These are phyloP conservation scores for Lodderomyces oxycetoniae DNA, from an alignment of 1,139 yeast species.

Conservation along the genomic window DNA sequence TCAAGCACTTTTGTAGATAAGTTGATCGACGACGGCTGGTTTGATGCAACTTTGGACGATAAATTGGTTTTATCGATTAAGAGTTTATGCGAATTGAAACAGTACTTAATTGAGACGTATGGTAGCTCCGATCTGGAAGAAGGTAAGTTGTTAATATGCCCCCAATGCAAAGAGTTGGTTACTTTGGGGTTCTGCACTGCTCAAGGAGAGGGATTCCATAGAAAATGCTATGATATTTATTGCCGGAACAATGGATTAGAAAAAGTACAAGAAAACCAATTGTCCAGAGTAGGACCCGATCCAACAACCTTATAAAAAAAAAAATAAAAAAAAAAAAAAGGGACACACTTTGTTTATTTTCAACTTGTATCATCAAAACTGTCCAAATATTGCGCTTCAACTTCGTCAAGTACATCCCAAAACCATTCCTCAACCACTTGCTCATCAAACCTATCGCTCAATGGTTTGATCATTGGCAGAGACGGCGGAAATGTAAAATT, in stretches of 20 bases:
- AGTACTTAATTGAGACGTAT: conserved; percentile 40
- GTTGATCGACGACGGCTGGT: conserved; percentile 53
- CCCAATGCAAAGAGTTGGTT: conserved; percentile 52
- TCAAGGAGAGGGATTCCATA: conserved; percentile 34
- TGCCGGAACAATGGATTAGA: conserved; percentile 17
- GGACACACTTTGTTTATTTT: background rate
- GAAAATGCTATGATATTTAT: conserved; percentile 42
- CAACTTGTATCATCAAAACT: conserved; percentile 26
- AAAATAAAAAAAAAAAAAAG: conserved; percentile 5
- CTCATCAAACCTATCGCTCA: conserved; percentile 62
- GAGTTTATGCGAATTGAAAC: conserved; percentile 44
- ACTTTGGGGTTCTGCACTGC: conserved; percentile 45
- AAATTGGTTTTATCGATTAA: conserved; percentile 37
- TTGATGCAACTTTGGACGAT: conserved; percentile 26
- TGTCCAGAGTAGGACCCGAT: conserved; percentile 20
- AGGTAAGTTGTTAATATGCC: conserved; percentile 38
- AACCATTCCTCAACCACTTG: conserved; percentile 75
- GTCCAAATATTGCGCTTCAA: conserved; percentile 63
- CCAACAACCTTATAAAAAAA: conserved; percentile 13
- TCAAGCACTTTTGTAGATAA: conserved; percentile 32
- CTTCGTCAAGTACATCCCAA: conserved; percentile 82
- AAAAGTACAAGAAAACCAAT: conserved; percentile 8
- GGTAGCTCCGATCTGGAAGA: conserved; percentile 19
- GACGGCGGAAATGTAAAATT: conserved; percentile 47
- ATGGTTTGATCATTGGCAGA: conserved; percentile 30